A percentile compares a stretch with the other conserved stretches of the same genome.
These are phyloP conservation scores for Melastoma candidum DNA, from an alignment of 441 rosid species.

Conservation along the genomic window DNA sequence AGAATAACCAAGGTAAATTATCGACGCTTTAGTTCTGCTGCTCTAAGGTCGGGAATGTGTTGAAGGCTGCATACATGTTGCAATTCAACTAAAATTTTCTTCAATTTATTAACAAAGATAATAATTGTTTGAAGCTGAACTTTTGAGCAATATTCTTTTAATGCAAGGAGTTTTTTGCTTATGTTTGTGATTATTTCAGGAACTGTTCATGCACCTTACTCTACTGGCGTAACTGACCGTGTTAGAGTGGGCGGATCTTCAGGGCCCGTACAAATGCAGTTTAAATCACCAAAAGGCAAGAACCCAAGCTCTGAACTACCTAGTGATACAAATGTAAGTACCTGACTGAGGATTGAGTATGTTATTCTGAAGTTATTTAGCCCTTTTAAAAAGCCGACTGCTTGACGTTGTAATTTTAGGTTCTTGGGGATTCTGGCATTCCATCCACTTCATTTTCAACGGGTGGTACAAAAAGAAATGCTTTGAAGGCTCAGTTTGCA, in stretches of 20 bases:
- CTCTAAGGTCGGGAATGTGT: too few relatives aligned
- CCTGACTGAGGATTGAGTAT: not conserved
- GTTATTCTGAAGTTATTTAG: too few relatives aligned
- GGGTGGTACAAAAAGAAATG: conserved; percentile 57
- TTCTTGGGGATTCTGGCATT: conserved; percentile 31
- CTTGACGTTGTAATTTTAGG: conserved; percentile 22
- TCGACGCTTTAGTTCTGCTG: not conserved
- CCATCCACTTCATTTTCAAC: conserved; percentile 49
- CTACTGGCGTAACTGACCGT: conserved; percentile 42
- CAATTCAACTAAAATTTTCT: too few relatives aligned
- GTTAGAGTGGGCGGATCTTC: conserved; percentile 33
- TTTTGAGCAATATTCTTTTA: too few relatives aligned
- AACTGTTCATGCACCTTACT: conserved; percentile 36
- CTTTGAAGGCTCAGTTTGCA: conserved; percentile 29
- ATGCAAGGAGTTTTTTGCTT: too few relatives aligned
- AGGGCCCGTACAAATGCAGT: conserved; percentile 55
- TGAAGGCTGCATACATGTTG: too few relatives aligned
- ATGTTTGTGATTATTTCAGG: conserved; percentile 29
- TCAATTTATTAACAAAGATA: too few relatives aligned
- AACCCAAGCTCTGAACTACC: conserved; percentile 38
- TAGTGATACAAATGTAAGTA: conserved; percentile 60
- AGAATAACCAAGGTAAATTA: conserved; percentile 65
- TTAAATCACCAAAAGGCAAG: conserved; percentile 47
- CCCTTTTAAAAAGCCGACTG: not conserved
- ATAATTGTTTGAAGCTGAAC: too few relatives aligned